Evolutionary conservation across 1,284 basidiomycete species (phyloP).

Genomic region (Melanopsichium pennsylvanicum): DNA sequence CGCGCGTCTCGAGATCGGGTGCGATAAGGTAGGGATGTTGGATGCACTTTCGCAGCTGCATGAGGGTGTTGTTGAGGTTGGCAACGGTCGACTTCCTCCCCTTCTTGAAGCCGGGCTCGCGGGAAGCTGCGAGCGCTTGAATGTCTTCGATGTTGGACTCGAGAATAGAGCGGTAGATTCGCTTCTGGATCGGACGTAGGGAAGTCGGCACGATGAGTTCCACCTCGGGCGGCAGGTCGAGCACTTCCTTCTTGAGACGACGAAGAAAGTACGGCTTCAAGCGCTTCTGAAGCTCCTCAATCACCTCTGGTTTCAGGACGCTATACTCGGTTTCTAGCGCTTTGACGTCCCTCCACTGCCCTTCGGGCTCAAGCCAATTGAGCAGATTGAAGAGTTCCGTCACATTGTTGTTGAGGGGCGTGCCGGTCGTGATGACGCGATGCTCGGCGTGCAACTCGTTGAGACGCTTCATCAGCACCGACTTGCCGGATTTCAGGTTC

Average conservation of each 20-base stretch:
- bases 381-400: constrained; percentile 71
- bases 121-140: constrained; percentile 40
- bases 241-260: constrained; percentile 88
- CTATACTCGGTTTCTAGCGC: constrained; percentile 43
- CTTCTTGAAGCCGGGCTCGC: constrained; percentile 14
- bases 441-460: constrained; percentile 81
- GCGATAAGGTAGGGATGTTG: constrained; percentile 76
- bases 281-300: constrained; percentile 76
- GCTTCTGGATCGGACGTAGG: constrained; percentile 85
- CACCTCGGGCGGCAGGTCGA: constrained; percentile 85
- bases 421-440: constrained; percentile 89
- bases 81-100: constrained; percentile 39
- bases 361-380: constrained; percentile 47
- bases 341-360: constrained; percentile 48
- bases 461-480: constrained; percentile 81
- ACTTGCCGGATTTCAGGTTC: constrained; percentile 72
- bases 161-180: constrained; percentile 75
- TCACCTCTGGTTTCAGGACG: constrained; percentile 54
- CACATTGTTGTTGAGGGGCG: constrained; percentile 95
- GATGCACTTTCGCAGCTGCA: constrained; percentile 61
- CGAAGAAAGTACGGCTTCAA: constrained; percentile 91
- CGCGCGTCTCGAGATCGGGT: constrained; percentile 75
- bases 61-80: constrained; percentile 57
- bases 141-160: constrained; percentile 53
- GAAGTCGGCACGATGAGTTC: constrained; percentile 86